A percentile compares a stretch with the other conserved stretches of the same genome.
phyloP scores from a whole-genome alignment of 2,329 filamentous ascomycete genomes.

The Salinomyces thailandicus region DNA sequence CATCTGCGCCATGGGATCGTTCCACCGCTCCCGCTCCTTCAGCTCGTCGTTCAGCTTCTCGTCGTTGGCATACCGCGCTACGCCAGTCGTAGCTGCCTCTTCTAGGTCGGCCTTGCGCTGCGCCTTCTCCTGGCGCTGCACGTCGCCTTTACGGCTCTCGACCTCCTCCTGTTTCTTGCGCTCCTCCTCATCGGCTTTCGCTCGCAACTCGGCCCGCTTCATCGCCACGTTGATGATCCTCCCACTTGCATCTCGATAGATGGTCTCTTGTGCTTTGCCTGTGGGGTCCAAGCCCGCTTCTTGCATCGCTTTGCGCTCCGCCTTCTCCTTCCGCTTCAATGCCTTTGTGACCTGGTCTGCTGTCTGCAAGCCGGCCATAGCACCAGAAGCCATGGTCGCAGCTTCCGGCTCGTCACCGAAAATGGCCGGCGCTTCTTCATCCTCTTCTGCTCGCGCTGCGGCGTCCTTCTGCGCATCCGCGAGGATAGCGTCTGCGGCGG shows the following conservation, averaged over 20 bases:
- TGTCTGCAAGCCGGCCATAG: constrained; percentile 75
- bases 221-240: constrained; percentile 88
- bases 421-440: constrained; percentile 40
- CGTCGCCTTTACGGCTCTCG: constrained; percentile 70
- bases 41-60: constrained; percentile 74
- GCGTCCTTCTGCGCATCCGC: constrained; percentile 26
- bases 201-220: constrained; percentile 78
- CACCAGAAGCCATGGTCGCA: constrained; percentile 75
- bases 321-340: constrained; percentile 52
- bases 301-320: constrained; percentile 45
- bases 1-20: constrained; percentile 83
- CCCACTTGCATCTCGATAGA: constrained; percentile 90
- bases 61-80: constrained; percentile 77
- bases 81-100: constrained; percentile 70
- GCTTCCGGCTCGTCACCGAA: constrained; percentile 38
- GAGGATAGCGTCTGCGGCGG: constrained; percentile 46
- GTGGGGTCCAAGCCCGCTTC: constrained; percentile 35
- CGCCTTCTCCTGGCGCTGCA: constrained; percentile 62
- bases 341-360: constrained; percentile 57
- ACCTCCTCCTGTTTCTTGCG: constrained; percentile 54
- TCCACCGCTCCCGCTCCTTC: constrained; percentile 70
- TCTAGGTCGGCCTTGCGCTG: constrained; percentile 56
- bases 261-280: constrained; percentile 59
- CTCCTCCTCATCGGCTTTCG: constrained; percentile 62
- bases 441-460: constrained; percentile 19